These are phyloP conservation scores for Przewalskia tangutica DNA, from an alignment of 257 asterid genomes.

Conservation along the genomic window DNA sequence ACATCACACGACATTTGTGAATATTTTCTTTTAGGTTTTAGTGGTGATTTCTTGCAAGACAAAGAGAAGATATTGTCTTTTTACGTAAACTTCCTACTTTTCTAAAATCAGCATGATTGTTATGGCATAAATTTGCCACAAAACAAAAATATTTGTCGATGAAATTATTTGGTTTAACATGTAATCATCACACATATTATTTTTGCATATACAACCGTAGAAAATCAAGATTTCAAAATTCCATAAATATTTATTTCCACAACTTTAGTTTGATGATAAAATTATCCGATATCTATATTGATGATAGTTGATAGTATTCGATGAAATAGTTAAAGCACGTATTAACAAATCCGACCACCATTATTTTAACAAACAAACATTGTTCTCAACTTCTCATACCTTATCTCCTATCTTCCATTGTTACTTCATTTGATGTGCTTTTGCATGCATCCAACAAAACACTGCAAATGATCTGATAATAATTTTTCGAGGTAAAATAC, in stretches of 20 bases:
- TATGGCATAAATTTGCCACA: background rate
- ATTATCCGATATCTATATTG: background rate
- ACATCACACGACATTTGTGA: background rate
- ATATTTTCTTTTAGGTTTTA: background rate
- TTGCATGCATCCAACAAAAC: background rate
- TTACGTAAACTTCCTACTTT: background rate
- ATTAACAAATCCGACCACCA: background rate
- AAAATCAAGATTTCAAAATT: no score
- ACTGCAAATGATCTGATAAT: background rate
- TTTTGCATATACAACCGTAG: background rate
- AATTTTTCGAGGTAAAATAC: background rate
- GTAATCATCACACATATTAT: background rate
- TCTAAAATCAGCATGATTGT: background rate
- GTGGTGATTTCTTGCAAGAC: background rate
- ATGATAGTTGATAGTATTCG: background rate
- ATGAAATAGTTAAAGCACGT: background rate
- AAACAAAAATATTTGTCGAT: no score
- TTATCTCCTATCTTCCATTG: background rate
- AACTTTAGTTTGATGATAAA: no score
- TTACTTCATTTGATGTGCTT: background rate
- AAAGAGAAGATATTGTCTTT: background rate
- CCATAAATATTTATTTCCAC: background rate
- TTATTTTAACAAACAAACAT: no score
- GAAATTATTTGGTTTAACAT: no score
- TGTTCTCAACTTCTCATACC: background rate